Conservation (phyloP, 352 stramenopile species). For the Pseudoperonospora humuli region DNA sequence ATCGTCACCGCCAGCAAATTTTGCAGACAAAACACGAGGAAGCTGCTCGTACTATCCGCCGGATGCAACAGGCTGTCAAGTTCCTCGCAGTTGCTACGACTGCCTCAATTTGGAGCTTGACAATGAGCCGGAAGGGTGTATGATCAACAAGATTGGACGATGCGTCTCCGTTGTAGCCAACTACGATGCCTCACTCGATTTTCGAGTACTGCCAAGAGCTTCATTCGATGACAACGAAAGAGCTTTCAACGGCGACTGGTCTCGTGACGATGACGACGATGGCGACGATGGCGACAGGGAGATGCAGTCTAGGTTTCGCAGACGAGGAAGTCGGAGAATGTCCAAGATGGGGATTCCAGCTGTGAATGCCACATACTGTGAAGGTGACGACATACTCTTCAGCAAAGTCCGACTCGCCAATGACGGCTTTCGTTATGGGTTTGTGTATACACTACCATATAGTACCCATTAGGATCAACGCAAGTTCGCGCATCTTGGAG, state of each 20-base stretch:
- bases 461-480: too few relatives aligned
- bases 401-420: slow-evolving; percentile 1
- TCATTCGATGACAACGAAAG: background rate
- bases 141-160: slow-evolving; percentile 21
- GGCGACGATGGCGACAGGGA: slow-evolving; percentile 1
- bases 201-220: slow-evolving; percentile 7
- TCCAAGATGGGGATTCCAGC: slow-evolving; percentile 21
- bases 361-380: slow-evolving; percentile 37
- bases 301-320: background rate
- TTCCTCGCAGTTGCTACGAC: slow-evolving; percentile 33
- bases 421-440: slow-evolving; percentile 17
- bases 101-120: slow-evolving; percentile 27
- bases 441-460: too few relatives aligned
- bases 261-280: too few relatives aligned
- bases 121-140: slow-evolving; percentile 18
- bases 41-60: slow-evolving; percentile 28
- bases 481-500: too few relatives aligned
- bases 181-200: slow-evolving; percentile 24
- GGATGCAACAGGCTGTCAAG: slow-evolving; percentile 14
- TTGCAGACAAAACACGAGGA: slow-evolving; percentile 9
- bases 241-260: background rate
- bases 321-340: background rate
- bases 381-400: slow-evolving; percentile 14
- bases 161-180: slow-evolving; percentile 22
- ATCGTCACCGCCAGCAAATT: background rate